Conservation (phyloP, 345 rosid species). For the Acer saccharum region DNA sequence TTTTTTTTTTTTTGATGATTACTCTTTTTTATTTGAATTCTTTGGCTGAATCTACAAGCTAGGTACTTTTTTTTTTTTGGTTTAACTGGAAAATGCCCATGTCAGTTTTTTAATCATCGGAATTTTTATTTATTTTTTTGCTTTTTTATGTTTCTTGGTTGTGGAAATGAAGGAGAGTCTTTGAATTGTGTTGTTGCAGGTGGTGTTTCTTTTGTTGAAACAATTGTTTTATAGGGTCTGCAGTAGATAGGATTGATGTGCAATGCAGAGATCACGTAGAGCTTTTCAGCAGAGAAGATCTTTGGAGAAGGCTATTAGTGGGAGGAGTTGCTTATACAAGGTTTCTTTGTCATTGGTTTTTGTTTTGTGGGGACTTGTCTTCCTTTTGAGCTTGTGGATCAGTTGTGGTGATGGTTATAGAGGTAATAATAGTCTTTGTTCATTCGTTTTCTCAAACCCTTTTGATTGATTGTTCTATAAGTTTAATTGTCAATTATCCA, state of each 20-base stretch:
- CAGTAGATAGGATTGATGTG: constrained; percentile 52
- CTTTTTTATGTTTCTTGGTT: background rate
- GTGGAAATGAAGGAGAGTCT: background rate
- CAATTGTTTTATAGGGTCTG: constrained; percentile 1
- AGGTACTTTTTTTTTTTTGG: background rate
- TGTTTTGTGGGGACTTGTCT: constrained; percentile 70
- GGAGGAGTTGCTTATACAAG: constrained; percentile 47
- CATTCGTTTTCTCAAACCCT: no score
- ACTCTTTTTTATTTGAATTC: background rate
- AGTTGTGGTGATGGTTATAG: constrained; percentile 54
- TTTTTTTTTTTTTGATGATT: constrained; percentile 1
- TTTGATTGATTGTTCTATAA: background rate
- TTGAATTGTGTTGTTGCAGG: constrained; percentile 1
- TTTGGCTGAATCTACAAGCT: constrained; percentile 26
- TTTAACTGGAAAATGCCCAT: background rate
- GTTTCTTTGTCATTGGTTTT: constrained; percentile 75
- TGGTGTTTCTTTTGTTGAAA: constrained; percentile 5
- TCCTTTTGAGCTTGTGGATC: constrained; percentile 68
- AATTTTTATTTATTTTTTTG: background rate
- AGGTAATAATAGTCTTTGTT: constrained; percentile 38
- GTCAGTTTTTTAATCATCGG: background rate
- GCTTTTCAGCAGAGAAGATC: constrained; percentile 81
- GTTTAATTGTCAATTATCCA: no score
- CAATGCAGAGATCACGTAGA: constrained; percentile 82
- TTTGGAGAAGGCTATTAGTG: constrained; percentile 35